Conservation (phyloP, 148 eudicot genomes). For the Suaeda aralocaspica region DNA sequence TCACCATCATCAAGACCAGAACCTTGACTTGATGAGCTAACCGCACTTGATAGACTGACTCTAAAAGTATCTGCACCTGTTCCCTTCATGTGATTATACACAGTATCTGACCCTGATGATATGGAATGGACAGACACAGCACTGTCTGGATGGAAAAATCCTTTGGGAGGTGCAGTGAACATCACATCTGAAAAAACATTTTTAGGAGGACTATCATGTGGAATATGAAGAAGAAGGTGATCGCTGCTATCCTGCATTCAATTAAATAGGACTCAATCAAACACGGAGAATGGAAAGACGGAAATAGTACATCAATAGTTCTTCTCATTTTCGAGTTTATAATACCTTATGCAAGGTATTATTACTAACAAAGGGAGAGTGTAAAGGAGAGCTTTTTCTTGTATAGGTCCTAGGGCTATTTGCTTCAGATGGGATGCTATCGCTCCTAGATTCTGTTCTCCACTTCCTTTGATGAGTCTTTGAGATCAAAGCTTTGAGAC, state of each 20-base stretch:
- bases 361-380: conserved; percentile 75
- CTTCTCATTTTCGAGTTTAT: neutral
- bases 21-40: conserved; percentile 97
- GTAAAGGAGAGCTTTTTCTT: conserved; percentile 78
- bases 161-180: conserved; percentile 67
- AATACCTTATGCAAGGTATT: conserved; percentile 80
- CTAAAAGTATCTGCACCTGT: conserved; percentile 74
- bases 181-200: conserved; percentile 71
- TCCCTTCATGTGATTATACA: conserved; percentile 75
- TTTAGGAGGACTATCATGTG: conserved; percentile 85
- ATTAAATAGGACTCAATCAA: conserved; percentile 16
- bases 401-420: conserved; percentile 94
- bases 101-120: conserved; percentile 83
- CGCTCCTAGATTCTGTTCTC: conserved; percentile 96
- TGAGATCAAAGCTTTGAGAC: conserved; percentile 86
- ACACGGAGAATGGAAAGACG: neutral
- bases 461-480: conserved; percentile 79
- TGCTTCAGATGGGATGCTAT: conserved; percentile 86
- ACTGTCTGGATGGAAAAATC: conserved; percentile 64
- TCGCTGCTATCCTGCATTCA: conserved; percentile 68
- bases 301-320: neutral
- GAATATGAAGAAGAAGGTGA: conserved; percentile 74
- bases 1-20: conserved; percentile 98
- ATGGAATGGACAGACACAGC: conserved; percentile 72
- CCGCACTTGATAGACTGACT: conserved; percentile 95